Base-by-base conservation (phyloP, 495 filamentous ascomycete genomes). In the Baudoinia panamericana region DNA sequence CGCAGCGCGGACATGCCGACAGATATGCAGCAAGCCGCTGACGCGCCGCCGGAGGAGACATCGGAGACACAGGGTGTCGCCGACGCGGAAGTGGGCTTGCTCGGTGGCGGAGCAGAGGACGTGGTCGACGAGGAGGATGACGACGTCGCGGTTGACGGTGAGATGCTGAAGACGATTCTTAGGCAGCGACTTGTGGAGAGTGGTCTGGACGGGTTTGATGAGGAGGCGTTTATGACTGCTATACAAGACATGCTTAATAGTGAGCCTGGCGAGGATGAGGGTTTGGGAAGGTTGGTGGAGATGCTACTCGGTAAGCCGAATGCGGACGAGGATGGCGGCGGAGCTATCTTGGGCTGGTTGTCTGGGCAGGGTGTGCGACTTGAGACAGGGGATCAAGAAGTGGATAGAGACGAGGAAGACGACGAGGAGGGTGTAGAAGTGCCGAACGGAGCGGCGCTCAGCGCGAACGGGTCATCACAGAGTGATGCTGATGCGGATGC, bases 171-270 rank as follows among this genome's bases (percentile, higher is more conserved):
- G 41, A 35, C 43, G 10, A 47, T 53, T 4, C 41, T 62, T 6
- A 46, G 46, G 20, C 45, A 48, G 11, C 45, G 30, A 24, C 39
- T 62, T 0, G 52, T 40, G 18, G 52, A 40, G 2, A 46, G 52
- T 12, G 57, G 57, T 1, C 46, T 54, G n/a, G 36, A 41, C n/a
- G 55, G 50, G 36, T 47, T 58, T 34, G 59, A 60, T 35, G 51
- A 56, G 18, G 27, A 40, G 9, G 50, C 53, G 2, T 50, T 62
- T 17, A 54, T 62, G 30, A 20, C 54, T 29, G 57, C 53, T 17
- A 53, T 54, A 13, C 48, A 45, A 35, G 50, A 55, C 16, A 56
- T 62, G 56, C 43, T 60, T 17, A 36, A 35, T 9, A 47, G 51
- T 18, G 46, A 60, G 33, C 47, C 35, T 22, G 49, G 28, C 7